Percentiles rank a stretch among this genome's conserved stretches.
Conservation (phyloP, 305 asterid genomes). For the Plantago lanceolata region DNA sequence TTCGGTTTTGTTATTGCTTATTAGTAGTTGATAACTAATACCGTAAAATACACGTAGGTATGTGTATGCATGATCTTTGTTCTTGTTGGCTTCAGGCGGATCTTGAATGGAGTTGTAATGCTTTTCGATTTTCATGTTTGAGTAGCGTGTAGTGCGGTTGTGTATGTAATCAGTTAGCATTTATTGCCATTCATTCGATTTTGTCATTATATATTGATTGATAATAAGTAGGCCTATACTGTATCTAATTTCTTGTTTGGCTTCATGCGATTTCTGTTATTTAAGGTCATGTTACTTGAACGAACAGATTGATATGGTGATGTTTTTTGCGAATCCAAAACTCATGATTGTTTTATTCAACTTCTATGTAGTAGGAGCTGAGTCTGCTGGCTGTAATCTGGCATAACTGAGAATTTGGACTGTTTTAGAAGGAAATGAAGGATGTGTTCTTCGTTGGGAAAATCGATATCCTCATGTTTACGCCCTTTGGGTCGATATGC, state of each 20-base stretch:
- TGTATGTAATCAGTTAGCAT: too few relatives aligned
- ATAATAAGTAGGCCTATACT: neutral
- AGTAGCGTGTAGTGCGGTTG: too few relatives aligned
- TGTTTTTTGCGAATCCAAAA: neutral
- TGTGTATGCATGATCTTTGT: too few relatives aligned
- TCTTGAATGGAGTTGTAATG: too few relatives aligned
- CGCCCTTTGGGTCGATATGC: constrained; percentile 61
- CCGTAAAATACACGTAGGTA: too few relatives aligned
- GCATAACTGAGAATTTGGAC: constrained; percentile 28
- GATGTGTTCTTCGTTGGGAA: constrained; percentile 71
- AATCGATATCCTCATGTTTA: constrained; percentile 50
- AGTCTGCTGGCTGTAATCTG: constrained; percentile 20
- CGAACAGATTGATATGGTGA: neutral
- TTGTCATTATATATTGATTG: too few relatives aligned
- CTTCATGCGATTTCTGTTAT: neutral
- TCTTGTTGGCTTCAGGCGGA: too few relatives aligned
- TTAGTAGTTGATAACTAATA: too few relatives aligned
- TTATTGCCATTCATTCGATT: too few relatives aligned
- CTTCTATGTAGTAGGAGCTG: constrained; percentile 13
- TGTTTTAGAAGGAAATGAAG: constrained; percentile 57
- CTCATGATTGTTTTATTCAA: neutral
- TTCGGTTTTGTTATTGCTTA: too few relatives aligned
- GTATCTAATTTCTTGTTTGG: neutral
- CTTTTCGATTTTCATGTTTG: too few relatives aligned
- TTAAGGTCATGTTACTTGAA: neutral